Conservation (phyloP, 164 flowering plant genomes). For the Vitis amurensis region DNA sequence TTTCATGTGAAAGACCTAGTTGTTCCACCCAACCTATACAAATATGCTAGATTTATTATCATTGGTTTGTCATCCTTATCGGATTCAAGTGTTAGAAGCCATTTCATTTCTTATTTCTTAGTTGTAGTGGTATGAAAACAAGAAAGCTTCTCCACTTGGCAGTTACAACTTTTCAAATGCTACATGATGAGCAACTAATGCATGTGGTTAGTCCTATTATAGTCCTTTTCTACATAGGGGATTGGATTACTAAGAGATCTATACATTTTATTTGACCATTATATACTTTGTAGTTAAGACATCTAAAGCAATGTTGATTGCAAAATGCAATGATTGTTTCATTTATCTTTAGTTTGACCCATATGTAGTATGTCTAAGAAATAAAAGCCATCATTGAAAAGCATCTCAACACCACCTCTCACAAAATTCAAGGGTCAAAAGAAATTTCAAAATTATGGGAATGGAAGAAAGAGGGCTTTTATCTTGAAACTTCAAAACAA, state of each 20-base stretch:
- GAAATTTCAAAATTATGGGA: too few relatives aligned
- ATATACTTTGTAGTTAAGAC: too few relatives aligned
- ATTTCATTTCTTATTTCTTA: neutral
- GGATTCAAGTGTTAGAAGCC: neutral
- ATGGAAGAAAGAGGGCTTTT: too few relatives aligned
- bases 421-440: too few relatives aligned
- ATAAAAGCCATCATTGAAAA: too few relatives aligned
- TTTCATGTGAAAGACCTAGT: neutral
- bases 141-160: too few relatives aligned
- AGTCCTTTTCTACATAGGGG: neutral
- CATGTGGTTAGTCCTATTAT: neutral
- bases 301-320: neutral
- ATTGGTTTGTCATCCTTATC: neutral
- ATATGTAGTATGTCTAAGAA: too few relatives aligned
- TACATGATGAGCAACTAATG: neutral
- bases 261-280: neutral
- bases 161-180: too few relatives aligned
- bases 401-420: too few relatives aligned
- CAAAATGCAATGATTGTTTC: neutral
- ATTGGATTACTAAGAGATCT: neutral
- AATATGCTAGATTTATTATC: neutral
- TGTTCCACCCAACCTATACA: neutral
- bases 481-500: too few relatives aligned
- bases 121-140: neutral
- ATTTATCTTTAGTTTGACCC: too few relatives aligned